phyloP scores from a whole-genome alignment of 257 asterid species.

The Gardenia jasminoides region DNA sequence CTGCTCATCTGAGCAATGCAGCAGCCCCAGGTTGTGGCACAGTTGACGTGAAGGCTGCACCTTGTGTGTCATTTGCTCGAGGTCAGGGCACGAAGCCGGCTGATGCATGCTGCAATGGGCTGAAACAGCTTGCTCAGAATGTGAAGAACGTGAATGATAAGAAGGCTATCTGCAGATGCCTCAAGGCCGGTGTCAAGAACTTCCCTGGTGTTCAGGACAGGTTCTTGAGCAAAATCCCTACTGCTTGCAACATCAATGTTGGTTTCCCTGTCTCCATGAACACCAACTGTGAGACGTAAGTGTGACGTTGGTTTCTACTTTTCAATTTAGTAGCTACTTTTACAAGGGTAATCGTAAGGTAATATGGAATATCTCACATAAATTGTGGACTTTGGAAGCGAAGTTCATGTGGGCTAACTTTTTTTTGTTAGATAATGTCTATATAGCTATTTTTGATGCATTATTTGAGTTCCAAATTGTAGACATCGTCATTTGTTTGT shows the following conservation, averaged over 20 bases:
- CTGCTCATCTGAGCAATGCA: slow-evolving; percentile 43
- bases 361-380: no score
- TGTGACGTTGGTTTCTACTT: neutral
- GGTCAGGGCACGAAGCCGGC: slow-evolving; percentile 42
- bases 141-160: slow-evolving; percentile 49
- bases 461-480: neutral
- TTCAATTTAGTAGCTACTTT: no score
- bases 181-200: slow-evolving; percentile 49
- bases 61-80: slow-evolving; percentile 40
- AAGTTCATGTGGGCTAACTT: no score
- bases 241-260: slow-evolving; percentile 48
- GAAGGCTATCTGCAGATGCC: slow-evolving; percentile 64
- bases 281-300: slow-evolving; percentile 56
- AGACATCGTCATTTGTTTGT: neutral
- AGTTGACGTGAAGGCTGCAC: slow-evolving; percentile 43
- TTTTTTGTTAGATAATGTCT: neutral
- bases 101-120: slow-evolving; percentile 46
- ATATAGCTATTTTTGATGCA: neutral
- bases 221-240: slow-evolving; percentile 52
- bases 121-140: slow-evolving; percentile 34
- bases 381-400: no score
- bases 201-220: slow-evolving; percentile 52
- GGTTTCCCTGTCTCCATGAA: slow-evolving; percentile 59
- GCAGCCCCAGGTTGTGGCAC: slow-evolving; percentile 35
- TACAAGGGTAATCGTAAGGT: no score